Conservation (phyloP, 768 basidiomycete species). For the Paxillus ammoniavirescens region DNA sequence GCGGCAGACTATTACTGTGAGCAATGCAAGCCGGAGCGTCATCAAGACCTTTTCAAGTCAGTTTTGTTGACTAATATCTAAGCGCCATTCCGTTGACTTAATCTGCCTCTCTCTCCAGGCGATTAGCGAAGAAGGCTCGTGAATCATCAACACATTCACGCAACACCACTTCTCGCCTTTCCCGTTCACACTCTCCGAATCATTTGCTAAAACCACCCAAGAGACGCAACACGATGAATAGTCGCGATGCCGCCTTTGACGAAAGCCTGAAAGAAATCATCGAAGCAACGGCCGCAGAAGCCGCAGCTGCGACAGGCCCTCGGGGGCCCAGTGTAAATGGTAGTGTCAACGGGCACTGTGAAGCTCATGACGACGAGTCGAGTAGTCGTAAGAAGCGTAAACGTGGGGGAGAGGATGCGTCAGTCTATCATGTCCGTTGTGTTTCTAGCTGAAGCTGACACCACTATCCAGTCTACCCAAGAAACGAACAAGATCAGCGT, state of each 20-base stretch:
- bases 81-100: conserved; percentile 16
- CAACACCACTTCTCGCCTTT: conserved; percentile 58
- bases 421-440: conserved; percentile 26
- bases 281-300: conserved; percentile 71
- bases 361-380: conserved; percentile 50
- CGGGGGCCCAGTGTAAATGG: conserved; percentile 33
- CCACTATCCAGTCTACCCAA: conserved; percentile 42
- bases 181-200: conserved; percentile 73
- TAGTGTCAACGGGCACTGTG: conserved; percentile 39
- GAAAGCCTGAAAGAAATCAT: conserved; percentile 80
- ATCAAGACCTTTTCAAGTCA: conserved; percentile 78
- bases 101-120: conserved; percentile 39
- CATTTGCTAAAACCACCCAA: conserved; percentile 68
- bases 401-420: conserved; percentile 72
- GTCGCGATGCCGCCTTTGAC: conserved; percentile 90
- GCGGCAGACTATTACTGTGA: conserved; percentile 93
- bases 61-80: conserved; percentile 29
- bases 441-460: conserved; percentile 9
- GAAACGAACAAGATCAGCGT: conserved; percentile 78
- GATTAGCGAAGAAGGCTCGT: conserved; percentile 58
- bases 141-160: conserved; percentile 66
- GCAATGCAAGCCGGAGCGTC: conserved; percentile 83
- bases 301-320: conserved; percentile 51
- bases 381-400: conserved; percentile 68
- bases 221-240: conserved; percentile 96